Evolutionary conservation across 805 yeast genomes (phyloP).

Genomic region (Cyberlindnera misumaiensis): DNA sequence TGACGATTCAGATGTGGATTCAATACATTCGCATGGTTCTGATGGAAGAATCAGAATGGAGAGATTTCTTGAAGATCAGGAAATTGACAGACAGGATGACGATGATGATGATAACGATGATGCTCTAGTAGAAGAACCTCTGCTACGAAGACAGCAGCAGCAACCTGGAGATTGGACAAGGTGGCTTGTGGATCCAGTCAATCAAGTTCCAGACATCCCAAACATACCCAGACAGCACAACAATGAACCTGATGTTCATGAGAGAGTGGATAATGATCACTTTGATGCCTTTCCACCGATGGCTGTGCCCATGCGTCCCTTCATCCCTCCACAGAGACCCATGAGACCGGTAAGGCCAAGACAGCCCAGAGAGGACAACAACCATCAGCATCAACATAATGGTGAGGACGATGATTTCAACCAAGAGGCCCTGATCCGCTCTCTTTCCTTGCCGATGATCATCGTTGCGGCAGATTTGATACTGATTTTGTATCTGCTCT

Average conservation of each 20-base stretch:
- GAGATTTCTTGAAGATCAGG: slow-evolving; percentile 12
- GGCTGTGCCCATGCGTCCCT: slow-evolving; percentile 10
- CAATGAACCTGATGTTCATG: background rate
- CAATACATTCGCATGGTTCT: slow-evolving; percentile 2
- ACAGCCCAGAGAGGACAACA: background rate
- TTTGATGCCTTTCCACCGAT: slow-evolving; percentile 7
- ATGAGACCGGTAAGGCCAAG: background rate
- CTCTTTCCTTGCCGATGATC: slow-evolving; percentile 13
- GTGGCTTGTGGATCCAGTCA: background rate
- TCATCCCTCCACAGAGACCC: background rate
- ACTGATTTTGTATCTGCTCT: background rate
- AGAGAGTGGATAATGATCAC: background rate
- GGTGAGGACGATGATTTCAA: slow-evolving; percentile 3
- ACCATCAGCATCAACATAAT: slow-evolving; percentile 1
- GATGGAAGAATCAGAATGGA: slow-evolving; percentile 11
- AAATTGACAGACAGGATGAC: slow-evolving; percentile 3
- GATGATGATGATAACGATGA: slow-evolving; percentile 6
- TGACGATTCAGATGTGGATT: slow-evolving; percentile 13
- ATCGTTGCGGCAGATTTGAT: slow-evolving; percentile 11
- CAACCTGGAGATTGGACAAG: background rate
- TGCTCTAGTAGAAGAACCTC: background rate
- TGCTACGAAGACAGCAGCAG: too few relatives aligned
- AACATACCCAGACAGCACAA: background rate
- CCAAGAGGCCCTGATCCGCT: slow-evolving; percentile 12
- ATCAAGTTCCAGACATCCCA: background rate